A percentile compares a stretch with the other conserved stretches of the same genome.
Evolutionary conservation across 1,284 basidiomycete species (phyloP).

Genomic region (Marasmius oreades): DNA sequence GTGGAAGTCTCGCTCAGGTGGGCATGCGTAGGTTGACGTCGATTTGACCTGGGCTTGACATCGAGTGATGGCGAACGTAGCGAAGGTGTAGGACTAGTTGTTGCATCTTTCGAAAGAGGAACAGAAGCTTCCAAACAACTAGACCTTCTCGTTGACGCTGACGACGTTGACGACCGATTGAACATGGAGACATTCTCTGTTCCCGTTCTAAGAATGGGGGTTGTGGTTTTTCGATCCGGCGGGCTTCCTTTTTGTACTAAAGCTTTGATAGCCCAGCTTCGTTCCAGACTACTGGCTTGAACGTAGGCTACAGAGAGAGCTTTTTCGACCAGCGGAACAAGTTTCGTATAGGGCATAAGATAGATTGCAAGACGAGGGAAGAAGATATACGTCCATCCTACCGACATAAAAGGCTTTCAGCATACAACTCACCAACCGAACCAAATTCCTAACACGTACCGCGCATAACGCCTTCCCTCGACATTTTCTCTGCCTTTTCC

Average conservation of each 20-base stretch:
- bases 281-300: slow-evolving; percentile 1
- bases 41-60: no score
- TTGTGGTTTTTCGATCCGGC: neutral
- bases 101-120: no score
- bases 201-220: neutral
- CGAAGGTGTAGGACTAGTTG: no score
- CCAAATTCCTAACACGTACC: slow-evolving; percentile 5
- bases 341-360: slow-evolving; percentile 10
- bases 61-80: no score
- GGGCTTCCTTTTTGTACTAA: neutral
- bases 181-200: no score
- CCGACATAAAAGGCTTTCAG: neutral
- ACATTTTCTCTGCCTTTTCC: neutral
- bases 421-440: neutral
- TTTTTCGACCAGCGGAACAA: slow-evolving; percentile 2
- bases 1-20: no score
- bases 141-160: no score
- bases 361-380: slow-evolving; percentile 8
- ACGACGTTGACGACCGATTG: no score
- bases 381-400: slow-evolving; percentile 14
- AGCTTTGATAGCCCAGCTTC: slow-evolving; percentile 9
- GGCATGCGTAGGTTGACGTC: no score
- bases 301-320: neutral
- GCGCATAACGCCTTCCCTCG: neutral
- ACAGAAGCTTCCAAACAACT: no score